Evolutionary conservation across 352 stramenopile species (phyloP).

Genomic region (Phytophthora megakarya): DNA sequence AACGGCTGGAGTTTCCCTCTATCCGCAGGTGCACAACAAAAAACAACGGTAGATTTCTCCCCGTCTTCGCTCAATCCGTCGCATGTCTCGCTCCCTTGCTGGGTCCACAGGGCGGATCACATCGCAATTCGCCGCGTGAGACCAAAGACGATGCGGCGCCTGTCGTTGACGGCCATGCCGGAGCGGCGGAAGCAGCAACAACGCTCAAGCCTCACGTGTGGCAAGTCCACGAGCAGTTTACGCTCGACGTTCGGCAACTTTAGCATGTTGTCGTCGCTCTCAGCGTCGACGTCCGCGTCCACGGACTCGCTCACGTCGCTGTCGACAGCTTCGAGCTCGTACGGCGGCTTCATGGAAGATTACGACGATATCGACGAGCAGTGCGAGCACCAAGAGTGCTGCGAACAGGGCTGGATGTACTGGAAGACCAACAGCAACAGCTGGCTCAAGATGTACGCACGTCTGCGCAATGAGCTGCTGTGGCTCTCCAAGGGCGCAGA

Average conservation of each 20-base stretch:
- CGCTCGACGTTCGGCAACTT: slow-evolving; percentile 42
- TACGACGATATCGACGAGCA: slow-evolving; percentile 35
- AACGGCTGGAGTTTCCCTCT: slow-evolving; percentile 9
- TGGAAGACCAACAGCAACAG: slow-evolving; percentile 65
- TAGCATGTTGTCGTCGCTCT: slow-evolving; percentile 38
- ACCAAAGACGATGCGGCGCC: slow-evolving; percentile 27
- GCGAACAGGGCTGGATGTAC: slow-evolving; percentile 73
- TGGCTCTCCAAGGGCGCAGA: slow-evolving; percentile 61
- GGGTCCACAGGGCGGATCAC: slow-evolving; percentile 15
- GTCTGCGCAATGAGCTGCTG: slow-evolving; percentile 69
- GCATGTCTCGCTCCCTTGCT: slow-evolving; percentile 8
- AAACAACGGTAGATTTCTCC: slow-evolving; percentile 19
- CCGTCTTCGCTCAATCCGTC: slow-evolving; percentile 22
- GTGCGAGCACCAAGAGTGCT: slow-evolving; percentile 31
- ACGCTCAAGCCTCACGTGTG: slow-evolving; percentile 13
- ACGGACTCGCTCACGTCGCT: slow-evolving; percentile 38
- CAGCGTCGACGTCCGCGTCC: slow-evolving; percentile 31
- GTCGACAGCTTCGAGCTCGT: slow-evolving; percentile 61
- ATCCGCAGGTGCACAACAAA: neutral
- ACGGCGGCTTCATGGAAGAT: slow-evolving; percentile 47
- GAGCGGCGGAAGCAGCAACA: slow-evolving; percentile 32
- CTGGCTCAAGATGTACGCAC: slow-evolving; percentile 81
- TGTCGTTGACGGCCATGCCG: slow-evolving; percentile 43
- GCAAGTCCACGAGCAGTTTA: slow-evolving; percentile 31
- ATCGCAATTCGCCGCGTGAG: slow-evolving; percentile 32